Evolutionary conservation across 305 asterid species (phyloP), one percentile per base, ranked within the genome.

Genomic region (Fraxinus nigra): DNA sequence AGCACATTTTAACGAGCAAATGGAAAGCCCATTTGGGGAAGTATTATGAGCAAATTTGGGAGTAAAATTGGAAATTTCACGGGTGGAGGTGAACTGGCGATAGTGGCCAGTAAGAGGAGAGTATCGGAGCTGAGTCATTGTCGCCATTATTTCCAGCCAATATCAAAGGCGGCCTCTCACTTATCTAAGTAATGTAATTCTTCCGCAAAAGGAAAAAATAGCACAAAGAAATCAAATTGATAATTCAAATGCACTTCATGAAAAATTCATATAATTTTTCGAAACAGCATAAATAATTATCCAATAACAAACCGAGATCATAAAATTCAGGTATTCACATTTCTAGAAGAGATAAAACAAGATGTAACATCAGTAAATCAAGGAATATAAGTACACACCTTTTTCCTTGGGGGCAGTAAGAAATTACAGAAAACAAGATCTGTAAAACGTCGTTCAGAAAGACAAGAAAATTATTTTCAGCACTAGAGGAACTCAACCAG

Each of bases 41-140:
- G 72, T 30, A 18, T 24, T 38, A 14, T 28, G 20, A 34, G 72
- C 65, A 11, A 67, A 70, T 75, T 38, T 65, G 67, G 70, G 34
- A 35, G 83, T 65, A 38, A 18, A 84, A 72, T 24, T 46, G 69
- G 54, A 16, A 43, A 80, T 28, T 48, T 20, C 18, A 54, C 35
- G 75, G 14, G 11, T 32, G 72, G 46, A 77, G 37, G 43, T 37
- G 75, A 70, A 70, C 75, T 70, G 75, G 74, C 76, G 78, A 37
- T 18, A 77, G 69, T 69, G 65, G 38, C 67, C 33, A 16, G 84
- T 65, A n/a, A 85, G 78, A 18, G 84, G 81, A 81, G 83, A 85
- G 82, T 70, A 85, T 16, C 86, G 88, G 46, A 87, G 89, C 81
- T 82, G 90, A 48, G 86, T 72, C 82, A 81, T 61, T 40, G 79